These are phyloP conservation scores for Podaxis sp. DNA, from an alignment of 768 basidiomycete species.

Conservation along the genomic window DNA sequence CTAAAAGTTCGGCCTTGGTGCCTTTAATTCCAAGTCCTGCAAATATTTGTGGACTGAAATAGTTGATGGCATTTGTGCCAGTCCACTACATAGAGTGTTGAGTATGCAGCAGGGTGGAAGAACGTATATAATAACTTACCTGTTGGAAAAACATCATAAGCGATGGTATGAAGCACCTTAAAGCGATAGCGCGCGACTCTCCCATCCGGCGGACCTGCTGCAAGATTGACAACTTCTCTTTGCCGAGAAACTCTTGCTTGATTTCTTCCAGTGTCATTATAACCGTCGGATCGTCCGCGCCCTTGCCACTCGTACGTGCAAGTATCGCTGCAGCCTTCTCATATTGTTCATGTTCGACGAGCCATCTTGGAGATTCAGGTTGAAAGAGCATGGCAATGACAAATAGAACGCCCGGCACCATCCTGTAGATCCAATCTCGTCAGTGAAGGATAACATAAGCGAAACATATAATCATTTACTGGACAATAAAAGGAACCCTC, in stretches of 20 bases:
- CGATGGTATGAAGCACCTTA: conserved; percentile 45
- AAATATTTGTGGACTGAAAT: conserved; percentile 54
- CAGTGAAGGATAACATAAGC: neutral
- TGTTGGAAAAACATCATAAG: conserved; percentile 47
- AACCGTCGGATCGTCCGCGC: conserved; percentile 34
- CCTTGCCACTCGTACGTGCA: conserved; percentile 33
- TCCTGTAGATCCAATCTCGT: conserved; percentile 17
- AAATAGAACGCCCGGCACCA: conserved; percentile 53
- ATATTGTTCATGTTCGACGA: conserved; percentile 45
- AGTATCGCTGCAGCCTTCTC: conserved; percentile 41
- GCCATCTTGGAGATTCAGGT: conserved; percentile 58
- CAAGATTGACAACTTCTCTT: conserved; percentile 30
- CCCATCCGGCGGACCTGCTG: conserved; percentile 44
- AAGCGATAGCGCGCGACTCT: conserved; percentile 39
- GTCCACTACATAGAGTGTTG: conserved; percentile 37
- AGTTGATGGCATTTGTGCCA: conserved; percentile 56
- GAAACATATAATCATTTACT: conserved; percentile 24
- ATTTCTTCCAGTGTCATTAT: conserved; percentile 43
- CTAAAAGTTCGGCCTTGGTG: conserved; percentile 42
- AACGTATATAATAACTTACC: conserved; percentile 14
- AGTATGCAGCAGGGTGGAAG: neutral
- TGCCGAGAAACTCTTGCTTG: conserved; percentile 46
- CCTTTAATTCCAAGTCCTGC: conserved; percentile 45
- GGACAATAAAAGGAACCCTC: conserved; percentile 52
- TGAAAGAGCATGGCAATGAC: conserved; percentile 45